Base-by-base conservation (phyloP, 768 basidiomycete species). In the Trametes sanguinea region DNA sequence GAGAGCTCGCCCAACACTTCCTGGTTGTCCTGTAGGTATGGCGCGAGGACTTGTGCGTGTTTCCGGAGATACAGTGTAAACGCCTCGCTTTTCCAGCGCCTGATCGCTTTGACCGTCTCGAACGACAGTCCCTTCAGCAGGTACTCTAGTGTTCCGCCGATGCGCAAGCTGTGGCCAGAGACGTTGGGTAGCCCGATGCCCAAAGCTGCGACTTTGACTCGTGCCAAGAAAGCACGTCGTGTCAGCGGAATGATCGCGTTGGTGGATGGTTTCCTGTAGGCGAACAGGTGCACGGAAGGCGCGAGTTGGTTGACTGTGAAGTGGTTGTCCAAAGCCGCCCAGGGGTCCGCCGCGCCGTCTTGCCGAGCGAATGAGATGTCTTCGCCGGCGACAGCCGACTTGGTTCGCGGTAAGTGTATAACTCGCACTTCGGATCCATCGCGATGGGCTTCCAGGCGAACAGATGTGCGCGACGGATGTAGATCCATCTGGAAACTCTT, bases 81-180 rank as follows among this genome's bases (percentile, higher is more conserved):
- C 2, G 74, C 69, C 7, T 79, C 69, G 45, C 76, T 74, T 0
- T 64, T 59, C 80, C 78, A 81, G 0, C 72, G 50, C 0, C 78
- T 76, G 29, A 69, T 78, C 0, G 67, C 64, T 47, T 77, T 76
- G 30, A 78, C 69, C 0, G 74, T 73, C 4, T 80, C 74, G 43
- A 80, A 75, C 5, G 76, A 73, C 0, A 75, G 55, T 0, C 75
- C 75, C 8, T 69, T 64, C 3, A 80, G 71, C 0, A 80, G 71
- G 58, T 77, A 78, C 56, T 76, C 73, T 0, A 80, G 66, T 0
- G 76, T 77, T 1, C 71, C 64, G 1, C 75, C 69, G 11, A 75
- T 73, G 58, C 68, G 65, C 6, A 60, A 72, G 71, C 43, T 68
- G 65, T 79, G 76, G 0, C 73, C 73, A 39, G 73, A 67, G 2